These are phyloP conservation scores for Turritis glabra DNA, from an alignment of 345 rosid species.

Conservation along the genomic window DNA sequence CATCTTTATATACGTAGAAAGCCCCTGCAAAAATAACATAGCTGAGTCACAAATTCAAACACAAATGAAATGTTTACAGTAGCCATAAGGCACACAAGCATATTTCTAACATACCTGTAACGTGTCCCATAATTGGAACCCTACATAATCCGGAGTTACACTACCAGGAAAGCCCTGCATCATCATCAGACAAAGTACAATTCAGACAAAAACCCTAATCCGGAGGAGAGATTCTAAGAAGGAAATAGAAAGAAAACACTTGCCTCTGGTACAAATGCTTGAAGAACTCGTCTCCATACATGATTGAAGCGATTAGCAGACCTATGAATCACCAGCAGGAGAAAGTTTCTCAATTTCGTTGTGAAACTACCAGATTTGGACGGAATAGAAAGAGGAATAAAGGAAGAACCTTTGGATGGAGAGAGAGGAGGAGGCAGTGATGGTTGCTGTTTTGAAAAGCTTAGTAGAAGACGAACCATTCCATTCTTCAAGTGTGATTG, in stretches of 20 bases:
- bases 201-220: not conserved
- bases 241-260: constrained; percentile 16
- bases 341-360: constrained; percentile 20
- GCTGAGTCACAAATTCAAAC: not conserved
- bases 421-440: constrained; percentile 58
- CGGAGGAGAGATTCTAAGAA: not conserved
- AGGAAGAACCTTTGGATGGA: constrained; percentile 55
- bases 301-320: constrained; percentile 65
- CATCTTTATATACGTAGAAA: constrained; percentile 88
- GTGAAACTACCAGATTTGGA: constrained; percentile 15
- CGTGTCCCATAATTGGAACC: constrained; percentile 91
- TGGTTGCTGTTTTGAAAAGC: constrained; percentile 66
- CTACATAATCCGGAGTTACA: constrained; percentile 85
- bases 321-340: constrained; percentile 35
- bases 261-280: constrained; percentile 95
- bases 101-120: constrained; percentile 58
- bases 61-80: not conserved
- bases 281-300: constrained; percentile 77
- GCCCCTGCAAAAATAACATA: constrained; percentile 53
- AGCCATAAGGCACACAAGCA: not conserved
- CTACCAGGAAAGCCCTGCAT: constrained; percentile 84
- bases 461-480: constrained; percentile 77
- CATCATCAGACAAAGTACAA: constrained; percentile 27
- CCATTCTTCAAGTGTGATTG: constrained; percentile 66
- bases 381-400: not conserved